Base-by-base conservation (phyloP, 163 green algal genomes). In the Scenedesmus sp. region DNA sequence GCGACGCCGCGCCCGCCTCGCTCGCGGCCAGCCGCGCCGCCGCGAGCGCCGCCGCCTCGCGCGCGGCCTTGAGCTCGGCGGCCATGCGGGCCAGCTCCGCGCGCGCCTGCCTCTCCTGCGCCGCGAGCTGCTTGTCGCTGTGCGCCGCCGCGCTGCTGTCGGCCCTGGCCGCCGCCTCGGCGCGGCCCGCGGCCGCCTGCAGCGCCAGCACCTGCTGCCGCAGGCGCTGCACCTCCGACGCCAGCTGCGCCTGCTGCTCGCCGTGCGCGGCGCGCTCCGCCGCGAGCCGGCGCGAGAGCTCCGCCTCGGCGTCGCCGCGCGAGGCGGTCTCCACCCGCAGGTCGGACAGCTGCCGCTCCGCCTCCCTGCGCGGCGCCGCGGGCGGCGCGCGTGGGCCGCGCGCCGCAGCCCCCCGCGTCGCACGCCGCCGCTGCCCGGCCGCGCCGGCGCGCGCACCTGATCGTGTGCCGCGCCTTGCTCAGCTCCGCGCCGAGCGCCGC, bases 191-290 rank as follows among this genome's bases (percentile, higher is more conserved):
- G 2, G 63, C 62, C 17, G 26, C 6, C 63, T 81, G 74, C 31
- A 80, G 44, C 44, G 54, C 20, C 45, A 72, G 58, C 62, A 81
- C 28, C 73, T 81, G 74, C 74, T 81, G 74, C 48, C 63, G 28
- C 3, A 69, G 24, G 14, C 48, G 33, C 18, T 81, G 74, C 13
- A 81, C 62, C 51, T 81, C 74, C 4, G 74, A 74, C 1, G 24
- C 18, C 9, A 75, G 34, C 31, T 74, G 42, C 5, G 34, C 45
- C 11, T 44, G 28, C 31, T 80, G 57, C 31, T 71, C 72, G 24
- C 63, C 57, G 33, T 56, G 44, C 28, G 67, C 39, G 26, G 31
- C 45, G 6, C 42, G 31, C 36, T 71, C 60, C 15, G 45, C 51
- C 26, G 63, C 54, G 36, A 75, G 28, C 50, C 56, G 34, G 6